phyloP scores from a whole-genome alignment of 257 asterid species.

The Plantago major region DNA sequence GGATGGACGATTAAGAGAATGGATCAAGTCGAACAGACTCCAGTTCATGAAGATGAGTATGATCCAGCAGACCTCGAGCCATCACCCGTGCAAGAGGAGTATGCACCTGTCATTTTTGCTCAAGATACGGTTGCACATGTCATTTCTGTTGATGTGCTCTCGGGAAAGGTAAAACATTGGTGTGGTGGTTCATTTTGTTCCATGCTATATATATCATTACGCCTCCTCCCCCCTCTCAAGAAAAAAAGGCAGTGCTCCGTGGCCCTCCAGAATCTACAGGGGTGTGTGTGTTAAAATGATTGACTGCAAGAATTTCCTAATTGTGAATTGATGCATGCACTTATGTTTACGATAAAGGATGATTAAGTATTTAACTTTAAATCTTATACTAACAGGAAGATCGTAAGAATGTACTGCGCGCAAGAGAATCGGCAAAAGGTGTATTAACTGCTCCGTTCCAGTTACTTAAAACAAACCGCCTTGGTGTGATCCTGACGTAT shows the following conservation, averaged over 20 bases:
- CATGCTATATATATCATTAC: not conserved
- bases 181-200: not conserved
- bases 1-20: conserved; percentile 92
- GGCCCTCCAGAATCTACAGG: not conserved
- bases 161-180: conserved; percentile 70
- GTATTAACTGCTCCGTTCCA: conserved; percentile 97
- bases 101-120: conserved; percentile 96
- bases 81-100: conserved; percentile 87
- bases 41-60: conserved; percentile 88
- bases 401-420: conserved; percentile 89
- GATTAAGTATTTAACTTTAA: not conserved
- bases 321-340: not conserved
- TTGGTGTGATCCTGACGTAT: conserved; percentile 94
- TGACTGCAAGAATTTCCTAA: no score
- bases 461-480: conserved; percentile 84
- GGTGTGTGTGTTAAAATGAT: not conserved
- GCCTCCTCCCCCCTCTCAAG: no score
- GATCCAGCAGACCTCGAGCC: conserved; percentile 61
- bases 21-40: conserved; percentile 72
- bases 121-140: conserved; percentile 96
- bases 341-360: conserved; percentile 3
- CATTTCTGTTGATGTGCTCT: conserved; percentile 87
- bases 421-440: conserved; percentile 94
- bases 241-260: no score
- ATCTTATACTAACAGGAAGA: conserved; percentile 70